Evolutionary conservation across 2,329 filamentous ascomycete genomes (phyloP).

Genomic region (Cucurbitaria berberidis): DNA sequence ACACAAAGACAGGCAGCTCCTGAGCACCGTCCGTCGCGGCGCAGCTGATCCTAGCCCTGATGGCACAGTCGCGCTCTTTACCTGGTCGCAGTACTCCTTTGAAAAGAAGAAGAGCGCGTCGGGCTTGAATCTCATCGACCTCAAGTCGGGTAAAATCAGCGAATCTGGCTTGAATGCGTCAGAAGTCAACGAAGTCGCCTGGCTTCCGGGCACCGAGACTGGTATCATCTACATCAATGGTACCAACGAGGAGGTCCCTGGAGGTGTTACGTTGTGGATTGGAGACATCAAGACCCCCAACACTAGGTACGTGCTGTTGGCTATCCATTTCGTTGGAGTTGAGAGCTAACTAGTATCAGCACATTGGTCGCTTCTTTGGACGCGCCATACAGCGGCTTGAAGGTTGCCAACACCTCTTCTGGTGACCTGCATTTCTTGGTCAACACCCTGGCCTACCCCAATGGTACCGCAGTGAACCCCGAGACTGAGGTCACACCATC

Average conservation of each 20-base stretch:
- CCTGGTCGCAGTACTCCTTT: conserved; percentile 80
- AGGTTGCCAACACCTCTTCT: conserved; percentile 51
- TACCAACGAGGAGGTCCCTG: conserved; percentile 63
- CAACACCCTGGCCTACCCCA: conserved; percentile 67
- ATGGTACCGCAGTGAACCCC: conserved; percentile 73
- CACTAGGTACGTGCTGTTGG: background rate
- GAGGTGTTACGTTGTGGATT: conserved; percentile 46
- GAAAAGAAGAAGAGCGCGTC: conserved; percentile 70
- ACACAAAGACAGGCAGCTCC: conserved; percentile 51
- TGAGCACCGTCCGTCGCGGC: conserved; percentile 76
- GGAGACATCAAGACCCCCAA: conserved; percentile 40
- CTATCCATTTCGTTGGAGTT: too few species aligned
- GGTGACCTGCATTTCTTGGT: conserved; percentile 56
- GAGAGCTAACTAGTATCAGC: conserved; percentile 13
- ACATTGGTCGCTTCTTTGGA: conserved; percentile 50
- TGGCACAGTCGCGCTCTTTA: conserved; percentile 70
- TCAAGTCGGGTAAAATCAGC: conserved; percentile 42
- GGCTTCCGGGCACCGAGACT: conserved; percentile 43
- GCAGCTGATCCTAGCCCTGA: conserved; percentile 69
- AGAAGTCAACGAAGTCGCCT: conserved; percentile 43
- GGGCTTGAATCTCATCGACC: conserved; percentile 50
- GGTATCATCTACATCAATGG: conserved; percentile 69
- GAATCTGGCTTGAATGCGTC: conserved; percentile 39
- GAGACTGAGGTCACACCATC: conserved; percentile 63
- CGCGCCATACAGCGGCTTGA: conserved; percentile 57